phyloP scores from a whole-genome alignment of 2,329 filamentous ascomycete genomes.

The Penicillium brevicompactum region DNA sequence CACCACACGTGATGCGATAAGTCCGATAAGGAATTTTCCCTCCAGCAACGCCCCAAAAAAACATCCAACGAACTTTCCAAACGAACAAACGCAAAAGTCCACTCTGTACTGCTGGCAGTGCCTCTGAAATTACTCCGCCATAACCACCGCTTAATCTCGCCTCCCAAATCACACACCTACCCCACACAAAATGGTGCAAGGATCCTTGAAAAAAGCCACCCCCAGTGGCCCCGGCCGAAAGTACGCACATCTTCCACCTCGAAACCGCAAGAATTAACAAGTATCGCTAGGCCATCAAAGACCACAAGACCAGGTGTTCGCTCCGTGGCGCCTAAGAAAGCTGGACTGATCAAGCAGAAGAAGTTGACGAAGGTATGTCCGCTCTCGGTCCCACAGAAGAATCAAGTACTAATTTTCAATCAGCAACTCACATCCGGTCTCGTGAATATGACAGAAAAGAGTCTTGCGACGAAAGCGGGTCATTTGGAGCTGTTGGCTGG shows the following conservation, averaged over 20 bases:
- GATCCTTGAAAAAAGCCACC: slow-evolving; percentile 48
- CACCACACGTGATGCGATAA: slow-evolving; percentile 8
- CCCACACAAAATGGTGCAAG: slow-evolving; percentile 48
- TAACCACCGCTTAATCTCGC: neutral
- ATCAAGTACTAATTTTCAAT: neutral
- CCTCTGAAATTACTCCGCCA: neutral
- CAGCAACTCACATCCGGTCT: slow-evolving; percentile 65
- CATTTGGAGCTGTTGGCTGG: slow-evolving; percentile 26
- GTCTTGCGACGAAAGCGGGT: slow-evolving; percentile 26
- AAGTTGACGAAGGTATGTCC: slow-evolving; percentile 63
- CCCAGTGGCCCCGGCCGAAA: slow-evolving; percentile 42
- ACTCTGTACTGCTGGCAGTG: slow-evolving; percentile 24
- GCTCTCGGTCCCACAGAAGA: neutral
- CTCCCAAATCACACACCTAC: neutral
- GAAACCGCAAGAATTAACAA: neutral
- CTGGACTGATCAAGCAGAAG: slow-evolving; percentile 59
- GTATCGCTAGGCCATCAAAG: slow-evolving; percentile 29
- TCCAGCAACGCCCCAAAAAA: slow-evolving; percentile 9
- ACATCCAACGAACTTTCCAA: neutral
- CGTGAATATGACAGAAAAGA: slow-evolving; percentile 62
- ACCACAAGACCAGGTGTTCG: slow-evolving; percentile 61
- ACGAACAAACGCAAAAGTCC: neutral
- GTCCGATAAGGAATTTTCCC: slow-evolving; percentile 14
- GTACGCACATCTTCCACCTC: slow-evolving; percentile 7
- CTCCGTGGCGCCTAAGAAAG: slow-evolving; percentile 68